A percentile compares a stretch with the other conserved stretches of the same genome.
Evolutionary conservation across 73 alveolate species (phyloP).

Genomic region (Paramecium octaurelia): DNA sequence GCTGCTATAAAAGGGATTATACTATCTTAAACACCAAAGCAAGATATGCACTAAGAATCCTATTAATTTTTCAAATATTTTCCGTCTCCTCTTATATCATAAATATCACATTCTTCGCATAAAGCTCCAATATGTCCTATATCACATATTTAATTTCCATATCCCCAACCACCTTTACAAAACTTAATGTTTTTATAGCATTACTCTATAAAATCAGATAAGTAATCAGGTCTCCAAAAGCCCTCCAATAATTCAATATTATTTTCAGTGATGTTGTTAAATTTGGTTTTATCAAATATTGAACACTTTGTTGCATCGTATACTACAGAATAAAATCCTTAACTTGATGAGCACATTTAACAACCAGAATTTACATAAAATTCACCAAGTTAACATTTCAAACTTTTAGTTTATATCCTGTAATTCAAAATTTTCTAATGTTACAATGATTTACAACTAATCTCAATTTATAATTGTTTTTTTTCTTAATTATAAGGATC

Average conservation of each 20-base stretch:
- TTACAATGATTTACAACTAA: neutral
- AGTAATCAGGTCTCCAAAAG: neutral
- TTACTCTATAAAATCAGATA: neutral
- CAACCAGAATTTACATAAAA: neutral
- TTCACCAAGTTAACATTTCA: neutral
- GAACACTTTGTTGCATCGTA: neutral
- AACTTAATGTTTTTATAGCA: neutral
- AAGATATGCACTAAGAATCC: neutral
- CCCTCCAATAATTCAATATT: neutral
- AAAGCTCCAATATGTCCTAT: constrained; percentile 52
- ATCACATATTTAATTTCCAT: neutral
- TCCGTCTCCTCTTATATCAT: neutral
- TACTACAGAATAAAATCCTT: neutral
- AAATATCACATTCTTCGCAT: constrained; percentile 58
- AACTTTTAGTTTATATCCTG: neutral
- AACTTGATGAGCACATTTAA: neutral
- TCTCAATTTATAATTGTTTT: too few relatives aligned
- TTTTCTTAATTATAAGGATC: neutral
- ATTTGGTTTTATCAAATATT: neutral
- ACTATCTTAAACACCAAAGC: neutral
- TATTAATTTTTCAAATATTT: neutral
- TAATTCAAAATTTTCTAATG: too few relatives aligned
- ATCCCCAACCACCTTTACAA: neutral
- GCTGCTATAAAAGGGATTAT: neutral
- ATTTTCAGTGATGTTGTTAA: neutral